Conservation (phyloP, 2,329 filamentous ascomycete species). For the Claviceps digitariae region DNA sequence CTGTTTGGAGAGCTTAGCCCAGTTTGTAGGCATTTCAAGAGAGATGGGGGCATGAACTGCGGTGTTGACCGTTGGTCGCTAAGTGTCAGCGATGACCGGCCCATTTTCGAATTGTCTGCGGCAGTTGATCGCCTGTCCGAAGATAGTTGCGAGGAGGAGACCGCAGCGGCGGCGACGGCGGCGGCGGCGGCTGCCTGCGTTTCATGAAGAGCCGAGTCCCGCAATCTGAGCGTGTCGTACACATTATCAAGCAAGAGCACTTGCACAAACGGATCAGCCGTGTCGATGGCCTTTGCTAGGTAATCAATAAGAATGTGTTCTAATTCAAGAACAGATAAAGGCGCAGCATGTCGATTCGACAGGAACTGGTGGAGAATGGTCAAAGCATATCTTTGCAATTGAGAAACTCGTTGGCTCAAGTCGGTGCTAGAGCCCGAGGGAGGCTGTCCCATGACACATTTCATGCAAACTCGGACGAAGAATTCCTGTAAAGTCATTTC, state of each 20-base stretch:
- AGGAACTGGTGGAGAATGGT: conserved; percentile 58
- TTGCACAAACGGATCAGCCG: conserved; percentile 58
- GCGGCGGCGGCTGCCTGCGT: conserved; percentile 21
- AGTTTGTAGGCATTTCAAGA: conserved; percentile 75
- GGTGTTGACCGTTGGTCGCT: conserved; percentile 13
- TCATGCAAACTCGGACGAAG: conserved; percentile 51
- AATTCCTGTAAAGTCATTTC: conserved; percentile 53
- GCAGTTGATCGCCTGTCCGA: conserved; percentile 33
- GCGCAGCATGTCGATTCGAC: conserved; percentile 44
- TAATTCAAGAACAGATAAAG: conserved; percentile 49
- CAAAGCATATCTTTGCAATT: conserved; percentile 58
- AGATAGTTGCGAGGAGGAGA: conserved; percentile 15
- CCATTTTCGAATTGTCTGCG: conserved; percentile 26
- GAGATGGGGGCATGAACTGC: conserved; percentile 45
- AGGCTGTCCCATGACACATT: conserved; percentile 34
- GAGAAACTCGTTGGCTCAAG: conserved; percentile 35
- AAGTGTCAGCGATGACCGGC: conserved; percentile 24
- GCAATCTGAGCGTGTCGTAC: conserved; percentile 57
- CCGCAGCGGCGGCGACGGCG: too few relatives aligned
- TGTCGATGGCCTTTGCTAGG: conserved; percentile 45
- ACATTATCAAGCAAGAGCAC: conserved; percentile 68
- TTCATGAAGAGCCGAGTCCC: conserved; percentile 29
- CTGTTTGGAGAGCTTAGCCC: conserved; percentile 66
- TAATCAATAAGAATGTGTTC: conserved; percentile 59
- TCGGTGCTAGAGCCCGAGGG: conserved; percentile 11